A percentile compares a stretch with the other conserved stretches of the same genome.
phyloP scores from a whole-genome alignment of 768 basidiomycete genomes.

The Tulasnella sp. region DNA sequence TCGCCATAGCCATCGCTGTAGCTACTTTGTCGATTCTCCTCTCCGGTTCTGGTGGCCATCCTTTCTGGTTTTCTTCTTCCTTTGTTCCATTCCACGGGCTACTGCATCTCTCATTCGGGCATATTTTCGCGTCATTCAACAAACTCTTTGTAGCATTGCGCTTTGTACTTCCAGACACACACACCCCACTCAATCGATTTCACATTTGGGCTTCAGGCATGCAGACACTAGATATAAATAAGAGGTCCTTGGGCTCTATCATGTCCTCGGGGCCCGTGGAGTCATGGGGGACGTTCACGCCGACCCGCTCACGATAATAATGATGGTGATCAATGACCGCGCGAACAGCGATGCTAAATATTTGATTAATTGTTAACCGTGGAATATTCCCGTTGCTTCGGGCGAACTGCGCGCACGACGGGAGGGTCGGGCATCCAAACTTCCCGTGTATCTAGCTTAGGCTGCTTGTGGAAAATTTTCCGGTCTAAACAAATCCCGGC shows the following conservation, averaged over 20 bases:
- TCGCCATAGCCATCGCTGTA: background rate
- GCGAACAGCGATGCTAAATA: too few relatives aligned
- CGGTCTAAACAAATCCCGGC: background rate
- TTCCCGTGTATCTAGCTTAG: background rate
- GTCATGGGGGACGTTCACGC: background rate
- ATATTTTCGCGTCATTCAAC: background rate
- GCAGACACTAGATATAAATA: background rate
- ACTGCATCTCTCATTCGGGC: background rate
- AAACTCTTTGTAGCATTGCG: background rate
- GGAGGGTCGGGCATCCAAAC: background rate
- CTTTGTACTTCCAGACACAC: background rate
- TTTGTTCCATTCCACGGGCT: background rate
- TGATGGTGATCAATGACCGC: background rate
- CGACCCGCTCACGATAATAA: background rate
- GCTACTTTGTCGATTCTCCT: background rate
- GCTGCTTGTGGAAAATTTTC: background rate
- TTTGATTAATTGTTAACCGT: background rate
- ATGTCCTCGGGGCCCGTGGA: background rate
- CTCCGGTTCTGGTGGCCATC: background rate
- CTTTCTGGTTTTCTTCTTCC: background rate
- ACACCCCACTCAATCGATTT: conserved; percentile 9
- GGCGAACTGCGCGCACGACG: background rate
- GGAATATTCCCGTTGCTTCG: background rate
- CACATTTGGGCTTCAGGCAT: background rate
- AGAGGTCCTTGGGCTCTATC: background rate